phyloP scores from a whole-genome alignment of 495 filamentous ascomycete species.

The Penicillium bovifimosum region DNA sequence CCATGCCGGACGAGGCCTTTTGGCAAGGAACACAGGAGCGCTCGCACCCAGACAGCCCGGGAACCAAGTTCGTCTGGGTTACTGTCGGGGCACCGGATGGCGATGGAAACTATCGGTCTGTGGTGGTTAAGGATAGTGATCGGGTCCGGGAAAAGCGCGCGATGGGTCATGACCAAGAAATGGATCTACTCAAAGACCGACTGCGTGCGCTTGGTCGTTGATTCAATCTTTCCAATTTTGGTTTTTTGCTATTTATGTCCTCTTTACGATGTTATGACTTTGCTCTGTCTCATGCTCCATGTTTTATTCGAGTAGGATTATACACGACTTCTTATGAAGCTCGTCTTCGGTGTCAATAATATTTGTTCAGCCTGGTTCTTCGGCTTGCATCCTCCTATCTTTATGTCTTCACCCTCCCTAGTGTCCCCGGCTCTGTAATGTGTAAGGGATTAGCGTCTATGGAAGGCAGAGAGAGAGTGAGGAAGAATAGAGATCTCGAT shows the following conservation, averaged over 20 bases:
- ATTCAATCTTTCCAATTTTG: conserved; percentile 9
- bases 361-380: background rate
- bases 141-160: conserved; percentile 14
- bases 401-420: background rate
- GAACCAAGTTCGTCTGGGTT: conserved; percentile 76
- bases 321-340: background rate
- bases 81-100: conserved; percentile 73
- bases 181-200: conserved; percentile 33
- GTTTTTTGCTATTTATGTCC: conserved; percentile 12
- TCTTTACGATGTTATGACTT: conserved; percentile 29
- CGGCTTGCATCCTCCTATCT: background rate
- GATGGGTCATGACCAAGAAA: conserved; percentile 25
- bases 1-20: conserved; percentile 48
- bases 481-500: background rate
- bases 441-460: too few species aligned
- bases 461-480: background rate
- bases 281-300: conserved; percentile 6
- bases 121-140: conserved; percentile 31
- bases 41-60: conserved; percentile 40
- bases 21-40: conserved; percentile 65
- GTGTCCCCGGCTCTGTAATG: background rate
- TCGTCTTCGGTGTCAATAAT: conserved; percentile 1
- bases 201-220: conserved; percentile 26
- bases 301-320: background rate
- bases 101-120: conserved; percentile 51